Evolutionary conservation across 805 yeast species (phyloP).

Genomic region (Debaryomyces castellii): DNA sequence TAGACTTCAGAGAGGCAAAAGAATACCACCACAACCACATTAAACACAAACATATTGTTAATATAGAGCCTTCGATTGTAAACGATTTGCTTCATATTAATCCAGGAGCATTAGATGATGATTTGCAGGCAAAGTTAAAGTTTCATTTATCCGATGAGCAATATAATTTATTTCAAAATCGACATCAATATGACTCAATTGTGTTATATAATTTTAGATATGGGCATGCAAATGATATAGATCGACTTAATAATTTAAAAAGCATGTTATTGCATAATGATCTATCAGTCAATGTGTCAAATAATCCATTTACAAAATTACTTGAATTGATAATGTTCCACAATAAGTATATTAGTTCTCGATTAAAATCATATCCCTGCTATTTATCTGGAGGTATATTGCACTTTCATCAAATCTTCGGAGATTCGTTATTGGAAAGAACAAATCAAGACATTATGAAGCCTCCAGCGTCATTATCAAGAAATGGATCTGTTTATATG

Average conservation of each 20-base stretch:
- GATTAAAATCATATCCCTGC: conserved; percentile 30
- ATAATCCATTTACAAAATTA: conserved; percentile 59
- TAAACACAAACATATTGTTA: conserved; percentile 54
- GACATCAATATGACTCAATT: conserved; percentile 60
- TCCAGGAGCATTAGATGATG: conserved; percentile 53
- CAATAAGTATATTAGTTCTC: conserved; percentile 33
- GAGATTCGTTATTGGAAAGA: conserved; percentile 22
- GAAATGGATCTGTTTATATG: conserved; percentile 8
- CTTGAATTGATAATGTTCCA: conserved; percentile 29
- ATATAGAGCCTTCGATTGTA: conserved; percentile 63
- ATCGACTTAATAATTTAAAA: conserved; percentile 36
- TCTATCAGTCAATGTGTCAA: conserved; percentile 39
- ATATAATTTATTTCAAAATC: conserved; percentile 47
- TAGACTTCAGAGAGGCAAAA: conserved; percentile 67
- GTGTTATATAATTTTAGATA: conserved; percentile 60
- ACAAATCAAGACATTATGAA: conserved; percentile 9
- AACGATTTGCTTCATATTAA: conserved; percentile 12
- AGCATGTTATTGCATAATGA: conserved; percentile 33
- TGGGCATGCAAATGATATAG: conserved; percentile 22
- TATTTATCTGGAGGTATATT: conserved; percentile 38
- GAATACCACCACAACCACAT: conserved; percentile 68
- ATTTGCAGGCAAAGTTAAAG: conserved; percentile 62
- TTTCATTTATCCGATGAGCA: conserved; percentile 58
- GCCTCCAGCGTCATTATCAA: conserved; percentile 19
- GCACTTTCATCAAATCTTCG: conserved; percentile 31